Evolutionary conservation across 306 rosid species (phyloP), one percentile per base, ranked within the genome.

Genomic region (Dalbergia cochinchinensis): DNA sequence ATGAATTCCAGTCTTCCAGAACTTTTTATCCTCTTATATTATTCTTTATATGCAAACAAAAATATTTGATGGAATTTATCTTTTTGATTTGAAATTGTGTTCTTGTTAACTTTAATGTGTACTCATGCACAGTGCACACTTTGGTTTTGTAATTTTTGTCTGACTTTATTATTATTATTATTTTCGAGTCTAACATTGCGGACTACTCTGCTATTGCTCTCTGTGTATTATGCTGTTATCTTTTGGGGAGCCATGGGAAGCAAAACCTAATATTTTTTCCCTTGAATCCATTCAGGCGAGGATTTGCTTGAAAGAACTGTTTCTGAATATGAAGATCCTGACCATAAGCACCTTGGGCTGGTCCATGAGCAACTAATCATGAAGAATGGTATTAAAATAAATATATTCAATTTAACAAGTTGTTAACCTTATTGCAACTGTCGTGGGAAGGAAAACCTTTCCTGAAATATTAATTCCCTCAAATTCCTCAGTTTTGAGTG

Each of bases 201-300:
- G 75, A 78, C 26, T 20, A 51, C 51, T 69, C 44, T 57, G 14
- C 65, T 35, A 19, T 68, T 81, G 61, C 69, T 80, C 51, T 35
- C 78, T 31, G 62, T 54, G 18, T 50, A 48, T 71, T 83, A 26
- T 58, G 53, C 47, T 33, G 18, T 65, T 31, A 12, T 62, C 48
- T 66, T 44, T 73, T 62, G 51, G 73, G 50, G n/a, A 11, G 13
- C 33, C 39, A 60, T 20, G 73, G 34, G 58, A 12, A 42, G 61
- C 34, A 18, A 77, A 82, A 63, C 78, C 73, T 69, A 62, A 67
- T 51, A 45, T 13, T 53, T 18, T 18, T 70, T 65, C 65, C 69
- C 45, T 20, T 76, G 66, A 74, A 58, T 88, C 53, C 71, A 71
- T 80, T 79, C 85, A 85, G 92, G 86, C 42, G 77, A 73, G 76